These are phyloP conservation scores for Dentiscutata heterogama DNA, from an alignment of 371 early-diverging fungal genomes.

Conservation along the genomic window DNA sequence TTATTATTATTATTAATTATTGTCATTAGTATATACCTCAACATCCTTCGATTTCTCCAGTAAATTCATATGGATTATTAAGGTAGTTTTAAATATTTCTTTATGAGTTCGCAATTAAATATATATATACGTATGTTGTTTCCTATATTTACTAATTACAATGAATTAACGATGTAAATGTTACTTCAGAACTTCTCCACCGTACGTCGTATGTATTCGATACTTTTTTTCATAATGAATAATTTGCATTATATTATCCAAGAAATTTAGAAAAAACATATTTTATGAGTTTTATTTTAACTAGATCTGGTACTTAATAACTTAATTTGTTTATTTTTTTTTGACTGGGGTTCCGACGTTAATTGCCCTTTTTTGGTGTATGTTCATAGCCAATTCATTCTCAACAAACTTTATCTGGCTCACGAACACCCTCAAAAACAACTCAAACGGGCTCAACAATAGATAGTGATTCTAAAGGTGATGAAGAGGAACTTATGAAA, in stretches of 20 bases:
- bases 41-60: neutral
- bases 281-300: too few species aligned
- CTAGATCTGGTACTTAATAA: too few species aligned
- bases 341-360: conserved; percentile 14
- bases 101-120: too few species aligned
- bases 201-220: conserved; percentile 19
- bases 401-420: neutral
- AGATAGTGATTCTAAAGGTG: conserved; percentile 42
- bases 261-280: too few species aligned
- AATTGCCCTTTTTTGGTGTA: conserved; percentile 19
- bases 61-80: neutral
- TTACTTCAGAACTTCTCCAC: conserved; percentile 4
- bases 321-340: neutral
- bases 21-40: neutral
- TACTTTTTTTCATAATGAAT: neutral
- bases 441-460: conserved; percentile 34
- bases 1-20: neutral
- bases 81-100: neutral
- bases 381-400: neutral
- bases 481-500: conserved; percentile 23
- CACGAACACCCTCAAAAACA: neutral
- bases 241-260: neutral
- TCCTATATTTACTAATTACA: neutral
- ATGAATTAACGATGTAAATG: neutral
- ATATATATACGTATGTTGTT: too few species aligned